A percentile compares a stretch with the other conserved stretches of the same genome.
Evolutionary conservation across 108 stramenopile genomes (phyloP).

Genomic region (Craspedostauros australis): DNA sequence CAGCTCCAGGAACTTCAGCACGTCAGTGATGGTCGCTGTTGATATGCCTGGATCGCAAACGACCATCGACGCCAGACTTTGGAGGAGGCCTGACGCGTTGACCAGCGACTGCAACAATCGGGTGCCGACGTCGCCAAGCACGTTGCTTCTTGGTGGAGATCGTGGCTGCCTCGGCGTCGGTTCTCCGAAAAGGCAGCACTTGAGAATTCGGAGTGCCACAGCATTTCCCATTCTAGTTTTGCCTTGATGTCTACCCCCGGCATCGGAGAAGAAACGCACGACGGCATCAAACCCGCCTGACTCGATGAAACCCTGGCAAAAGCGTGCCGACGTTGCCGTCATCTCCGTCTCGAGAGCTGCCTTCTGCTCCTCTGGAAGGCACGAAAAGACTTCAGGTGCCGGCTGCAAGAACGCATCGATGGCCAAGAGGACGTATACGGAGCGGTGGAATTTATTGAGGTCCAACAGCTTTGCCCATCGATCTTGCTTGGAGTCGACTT

Average conservation of each 20-base stretch:
- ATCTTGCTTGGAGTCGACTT: conserved; percentile 41
- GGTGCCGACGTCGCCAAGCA: conserved; percentile 47
- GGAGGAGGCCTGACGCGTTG: conserved; percentile 56
- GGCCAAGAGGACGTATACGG: conserved; percentile 90
- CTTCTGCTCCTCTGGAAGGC: conserved; percentile 28
- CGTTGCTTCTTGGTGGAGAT: not conserved
- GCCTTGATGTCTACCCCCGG: conserved; percentile 41
- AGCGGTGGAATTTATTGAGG: conserved; percentile 59
- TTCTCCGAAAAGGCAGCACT: conserved; percentile 64
- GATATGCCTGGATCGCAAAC: conserved; percentile 69
- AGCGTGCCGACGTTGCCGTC: conserved; percentile 32
- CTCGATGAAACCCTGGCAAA: conserved; percentile 70
- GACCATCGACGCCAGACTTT: conserved; percentile 67
- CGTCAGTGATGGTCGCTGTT: conserved; percentile 63
- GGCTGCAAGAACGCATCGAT: conserved; percentile 89
- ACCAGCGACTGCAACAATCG: conserved; percentile 48
- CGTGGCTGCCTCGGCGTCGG: not conserved
- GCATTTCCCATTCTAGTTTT: conserved; percentile 79
- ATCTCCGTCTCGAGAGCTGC: conserved; percentile 28
- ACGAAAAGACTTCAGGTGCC: conserved; percentile 66
- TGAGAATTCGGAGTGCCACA: conserved; percentile 76
- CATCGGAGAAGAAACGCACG: conserved; percentile 60
- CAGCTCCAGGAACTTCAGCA: conserved; percentile 60
- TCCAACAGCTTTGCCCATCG: conserved; percentile 72
- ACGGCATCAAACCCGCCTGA: conserved; percentile 91